phyloP scores from a whole-genome alignment of 495 filamentous ascomycete species.

The Xylaria scruposa region DNA sequence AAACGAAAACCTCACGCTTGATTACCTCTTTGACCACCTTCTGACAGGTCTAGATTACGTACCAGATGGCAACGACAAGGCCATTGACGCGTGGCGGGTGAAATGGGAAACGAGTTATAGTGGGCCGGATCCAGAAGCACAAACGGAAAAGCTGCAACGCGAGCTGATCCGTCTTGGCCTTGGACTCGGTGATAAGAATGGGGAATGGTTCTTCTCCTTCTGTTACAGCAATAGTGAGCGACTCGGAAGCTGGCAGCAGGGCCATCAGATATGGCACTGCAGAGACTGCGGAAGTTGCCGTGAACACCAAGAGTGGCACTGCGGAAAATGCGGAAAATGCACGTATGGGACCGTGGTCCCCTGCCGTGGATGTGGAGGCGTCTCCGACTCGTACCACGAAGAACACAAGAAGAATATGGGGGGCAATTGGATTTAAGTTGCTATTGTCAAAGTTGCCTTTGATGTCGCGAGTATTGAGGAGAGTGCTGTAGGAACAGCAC shows the following conservation, averaged over 20 bases:
- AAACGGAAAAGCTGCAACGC: conserved; percentile 23
- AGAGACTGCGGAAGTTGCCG: conserved; percentile 20
- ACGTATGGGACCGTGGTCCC: conserved; percentile 8
- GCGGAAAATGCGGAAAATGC: conserved; percentile 27
- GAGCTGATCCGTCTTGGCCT: conserved; percentile 25
- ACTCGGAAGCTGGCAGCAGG: conserved; percentile 27
- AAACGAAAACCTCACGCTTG: conserved; percentile 18
- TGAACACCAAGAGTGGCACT: conserved; percentile 26
- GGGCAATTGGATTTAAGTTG: conserved; percentile 7
- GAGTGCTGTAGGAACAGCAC: not conserved
- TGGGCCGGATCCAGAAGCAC: conserved; percentile 24
- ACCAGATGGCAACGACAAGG: conserved; percentile 27
- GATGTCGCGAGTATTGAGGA: not conserved
- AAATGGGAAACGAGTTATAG: conserved; percentile 22
- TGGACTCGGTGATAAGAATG: conserved; percentile 12
- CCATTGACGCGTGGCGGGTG: conserved; percentile 29
- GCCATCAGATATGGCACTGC: conserved; percentile 29
- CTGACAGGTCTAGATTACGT: conserved; percentile 26
- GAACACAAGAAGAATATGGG: conserved; percentile 7
- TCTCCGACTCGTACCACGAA: conserved; percentile 23
- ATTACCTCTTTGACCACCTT: conserved; percentile 26
- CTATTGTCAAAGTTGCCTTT: not conserved
- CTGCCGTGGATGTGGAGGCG: conserved; percentile 22
- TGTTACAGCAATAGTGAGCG: conserved; percentile 23
- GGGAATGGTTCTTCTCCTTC: conserved; percentile 27